Evolutionary conservation across 129 eudicot genomes (phyloP).

Genomic region (Logfia minima): DNA sequence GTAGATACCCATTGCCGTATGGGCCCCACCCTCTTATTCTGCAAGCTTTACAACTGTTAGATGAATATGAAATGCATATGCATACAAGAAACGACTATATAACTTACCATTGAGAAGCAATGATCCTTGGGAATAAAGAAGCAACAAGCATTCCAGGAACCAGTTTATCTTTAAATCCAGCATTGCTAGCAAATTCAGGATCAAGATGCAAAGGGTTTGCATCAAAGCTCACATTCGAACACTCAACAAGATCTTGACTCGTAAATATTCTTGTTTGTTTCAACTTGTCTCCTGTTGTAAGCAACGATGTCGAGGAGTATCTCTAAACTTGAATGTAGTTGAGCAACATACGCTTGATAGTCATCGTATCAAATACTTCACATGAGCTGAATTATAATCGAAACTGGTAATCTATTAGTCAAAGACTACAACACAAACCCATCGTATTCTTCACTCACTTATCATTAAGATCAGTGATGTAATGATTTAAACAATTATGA

Average conservation of each 20-base stretch:
- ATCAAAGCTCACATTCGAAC: conserved; percentile 71
- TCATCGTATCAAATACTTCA: conserved; percentile 11
- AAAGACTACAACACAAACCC: neutral
- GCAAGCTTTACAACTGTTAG: neutral
- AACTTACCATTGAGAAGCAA: conserved; percentile 78
- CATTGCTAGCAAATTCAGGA: conserved; percentile 53
- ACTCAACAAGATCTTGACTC: conserved; percentile 47
- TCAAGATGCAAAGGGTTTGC: conserved; percentile 81
- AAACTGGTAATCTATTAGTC: neutral
- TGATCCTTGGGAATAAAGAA: conserved; percentile 73
- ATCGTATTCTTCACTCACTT: neutral
- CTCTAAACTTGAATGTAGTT: conserved; percentile 22
- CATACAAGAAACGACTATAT: neutral
- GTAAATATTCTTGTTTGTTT: conserved; percentile 53
- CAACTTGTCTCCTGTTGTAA: conserved; percentile 55
- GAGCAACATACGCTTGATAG: conserved; percentile 29
- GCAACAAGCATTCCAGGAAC: conserved; percentile 96
- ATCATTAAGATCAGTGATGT: neutral
- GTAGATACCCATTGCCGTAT: neutral
- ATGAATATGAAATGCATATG: neutral
- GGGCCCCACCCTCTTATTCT: neutral
- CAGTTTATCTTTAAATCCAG: conserved; percentile 55
- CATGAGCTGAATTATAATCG: neutral
- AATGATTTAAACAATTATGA: neutral
- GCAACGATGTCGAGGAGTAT: conserved; percentile 26